Evolutionary conservation across 2,329 filamentous ascomycete genomes (phyloP).

Genomic region (Aureobasidium melanogenum): DNA sequence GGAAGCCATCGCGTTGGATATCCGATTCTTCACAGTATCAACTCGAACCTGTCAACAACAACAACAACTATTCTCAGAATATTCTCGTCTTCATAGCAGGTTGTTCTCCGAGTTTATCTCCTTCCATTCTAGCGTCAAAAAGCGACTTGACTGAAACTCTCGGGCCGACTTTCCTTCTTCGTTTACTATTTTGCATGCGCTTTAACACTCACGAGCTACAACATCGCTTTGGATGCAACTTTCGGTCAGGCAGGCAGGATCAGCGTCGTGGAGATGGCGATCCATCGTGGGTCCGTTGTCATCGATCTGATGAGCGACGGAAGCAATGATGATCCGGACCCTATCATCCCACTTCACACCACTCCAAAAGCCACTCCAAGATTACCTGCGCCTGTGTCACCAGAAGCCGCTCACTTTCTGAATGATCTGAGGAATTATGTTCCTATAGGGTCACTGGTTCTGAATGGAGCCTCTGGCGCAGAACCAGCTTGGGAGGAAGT

Average conservation of each 20-base stretch:
- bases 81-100: too few relatives aligned
- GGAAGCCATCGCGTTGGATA: too few relatives aligned
- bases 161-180: too few relatives aligned
- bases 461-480: neutral
- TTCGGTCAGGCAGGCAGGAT: neutral
- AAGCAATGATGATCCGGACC: neutral
- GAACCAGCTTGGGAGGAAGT: conserved; percentile 1
- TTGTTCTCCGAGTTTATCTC: too few relatives aligned
- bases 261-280: neutral
- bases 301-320: neutral
- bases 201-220: neutral
- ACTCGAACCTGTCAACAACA: too few relatives aligned
- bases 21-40: too few relatives aligned
- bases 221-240: neutral
- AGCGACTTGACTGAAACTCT: too few relatives aligned
- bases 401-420: conserved; percentile 5
- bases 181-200: neutral
- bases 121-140: too few relatives aligned
- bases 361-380: neutral
- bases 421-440: conserved; percentile 19
- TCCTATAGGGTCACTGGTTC: conserved; percentile 19
- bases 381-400: neutral
- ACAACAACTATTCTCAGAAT: too few relatives aligned
- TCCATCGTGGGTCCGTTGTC: neutral
- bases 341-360: neutral